phyloP scores from a whole-genome alignment of 257 asterid genomes.

The Solanum etuberosum region DNA sequence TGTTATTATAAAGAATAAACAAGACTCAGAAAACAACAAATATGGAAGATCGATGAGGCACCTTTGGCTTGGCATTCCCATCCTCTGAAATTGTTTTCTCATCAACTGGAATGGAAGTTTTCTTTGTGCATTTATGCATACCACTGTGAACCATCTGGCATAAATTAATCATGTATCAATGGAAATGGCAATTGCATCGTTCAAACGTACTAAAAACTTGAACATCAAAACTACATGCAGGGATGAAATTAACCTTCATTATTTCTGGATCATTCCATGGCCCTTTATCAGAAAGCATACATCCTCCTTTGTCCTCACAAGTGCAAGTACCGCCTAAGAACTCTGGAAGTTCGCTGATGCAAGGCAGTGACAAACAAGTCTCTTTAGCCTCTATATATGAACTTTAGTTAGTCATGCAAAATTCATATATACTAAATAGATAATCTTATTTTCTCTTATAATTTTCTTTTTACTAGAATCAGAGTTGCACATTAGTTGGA shows the following conservation, averaged over 20 bases:
- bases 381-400: neutral
- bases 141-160: conserved; percentile 77
- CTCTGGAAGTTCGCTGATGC: conserved; percentile 80
- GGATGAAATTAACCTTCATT: conserved; percentile 50
- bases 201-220: neutral
- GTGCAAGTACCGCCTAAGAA: conserved; percentile 94
- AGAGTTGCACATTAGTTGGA: neutral
- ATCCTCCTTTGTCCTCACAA: conserved; percentile 80
- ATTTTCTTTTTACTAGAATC: neutral
- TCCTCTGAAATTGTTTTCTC: conserved; percentile 72
- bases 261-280: conserved; percentile 92
- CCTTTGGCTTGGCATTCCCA: conserved; percentile 33
- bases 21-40: neutral
- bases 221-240: neutral
- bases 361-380: neutral
- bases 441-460: neutral
- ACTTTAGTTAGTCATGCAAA: neutral
- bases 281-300: conserved; percentile 87
- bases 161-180: neutral
- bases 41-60: neutral
- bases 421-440: neutral
- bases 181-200: neutral
- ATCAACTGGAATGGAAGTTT: conserved; percentile 16
- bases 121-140: conserved; percentile 65
- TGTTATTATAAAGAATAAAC: neutral